phyloP scores from a whole-genome alignment of 208 protist genomes.

The Kentomonas sorsogonicus region DNA sequence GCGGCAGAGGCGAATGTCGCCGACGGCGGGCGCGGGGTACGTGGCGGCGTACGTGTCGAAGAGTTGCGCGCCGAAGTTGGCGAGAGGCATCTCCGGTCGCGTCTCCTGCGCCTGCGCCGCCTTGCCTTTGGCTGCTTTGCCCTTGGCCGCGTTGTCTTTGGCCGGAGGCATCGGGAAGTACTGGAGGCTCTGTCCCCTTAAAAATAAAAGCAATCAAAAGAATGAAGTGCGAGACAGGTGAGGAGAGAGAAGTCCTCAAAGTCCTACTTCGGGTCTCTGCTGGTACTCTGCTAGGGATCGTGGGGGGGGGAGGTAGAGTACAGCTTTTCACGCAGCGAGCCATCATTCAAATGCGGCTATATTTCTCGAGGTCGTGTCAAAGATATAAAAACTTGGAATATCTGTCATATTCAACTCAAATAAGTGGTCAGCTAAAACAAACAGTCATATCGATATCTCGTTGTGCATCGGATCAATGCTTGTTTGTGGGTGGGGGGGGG shows the following conservation, averaged over 20 bases:
- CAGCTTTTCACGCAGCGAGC: too few relatives aligned
- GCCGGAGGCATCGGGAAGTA: not conserved
- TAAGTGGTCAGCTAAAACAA: too few relatives aligned
- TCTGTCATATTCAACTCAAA: too few relatives aligned
- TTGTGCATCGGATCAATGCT: not conserved
- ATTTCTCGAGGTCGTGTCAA: too few relatives aligned
- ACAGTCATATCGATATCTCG: not conserved
- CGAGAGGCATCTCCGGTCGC: slow-evolving; percentile 9
- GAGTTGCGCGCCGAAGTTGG: slow-evolving; percentile 45
- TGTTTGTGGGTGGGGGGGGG: too few relatives aligned
- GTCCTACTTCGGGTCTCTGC: too few relatives aligned
- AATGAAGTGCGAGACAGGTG: too few relatives aligned
- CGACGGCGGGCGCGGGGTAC: slow-evolving; percentile 14
- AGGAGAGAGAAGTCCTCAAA: not conserved
- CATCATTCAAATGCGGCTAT: too few relatives aligned
- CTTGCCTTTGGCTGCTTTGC: slow-evolving; percentile 1
- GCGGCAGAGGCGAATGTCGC: slow-evolving; percentile 39
- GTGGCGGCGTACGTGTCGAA: slow-evolving; percentile 27
- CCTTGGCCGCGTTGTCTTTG: slow-evolving; percentile 1
- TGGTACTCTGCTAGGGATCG: too few relatives aligned
- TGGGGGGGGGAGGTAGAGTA: too few relatives aligned
- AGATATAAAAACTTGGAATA: too few relatives aligned
- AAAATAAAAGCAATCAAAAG: slow-evolving; percentile 14
- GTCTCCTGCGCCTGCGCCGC: not conserved
- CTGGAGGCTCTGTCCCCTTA: not conserved